A percentile compares a stretch with the other conserved stretches of the same genome.
phyloP scores from a whole-genome alignment of 257 asterid genomes.

The Lycium ferocissimum region DNA sequence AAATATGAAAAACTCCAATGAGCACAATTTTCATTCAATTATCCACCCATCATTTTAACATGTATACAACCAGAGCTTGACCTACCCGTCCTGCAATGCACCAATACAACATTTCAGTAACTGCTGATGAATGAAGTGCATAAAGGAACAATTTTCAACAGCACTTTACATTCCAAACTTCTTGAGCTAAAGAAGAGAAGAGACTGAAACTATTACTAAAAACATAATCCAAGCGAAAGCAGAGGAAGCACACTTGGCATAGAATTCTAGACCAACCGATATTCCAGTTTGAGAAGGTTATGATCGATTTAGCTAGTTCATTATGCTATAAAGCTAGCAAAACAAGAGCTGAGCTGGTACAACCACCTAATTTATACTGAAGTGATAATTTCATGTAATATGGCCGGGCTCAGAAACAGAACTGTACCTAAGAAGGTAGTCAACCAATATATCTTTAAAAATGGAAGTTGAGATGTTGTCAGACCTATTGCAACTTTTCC shows the following conservation, averaged over 20 bases:
- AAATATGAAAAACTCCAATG: constrained; percentile 4
- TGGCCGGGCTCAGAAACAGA: not conserved
- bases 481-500: not conserved
- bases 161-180: not conserved
- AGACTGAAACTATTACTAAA: not conserved
- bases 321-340: not conserved
- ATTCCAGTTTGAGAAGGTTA: not conserved
- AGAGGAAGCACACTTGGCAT: not conserved
- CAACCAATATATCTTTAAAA: not conserved
- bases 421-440: not conserved
- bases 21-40: not conserved
- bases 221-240: not conserved
- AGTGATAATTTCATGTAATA: not conserved
- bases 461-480: not conserved
- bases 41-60: constrained; percentile 33
- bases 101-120: constrained; percentile 28
- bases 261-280: not conserved
- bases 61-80: constrained; percentile 33
- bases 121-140: constrained; percentile 10
- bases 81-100: constrained; percentile 95
- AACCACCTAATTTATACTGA: constrained; percentile 13
- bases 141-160: not conserved
- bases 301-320: not conserved
- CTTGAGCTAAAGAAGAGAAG: constrained; percentile 25
- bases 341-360: not conserved